Percentiles rank a stretch among this genome's conserved stretches.
phyloP scores from a whole-genome alignment of 768 basidiomycete genomes.

The Terana coerulea region DNA sequence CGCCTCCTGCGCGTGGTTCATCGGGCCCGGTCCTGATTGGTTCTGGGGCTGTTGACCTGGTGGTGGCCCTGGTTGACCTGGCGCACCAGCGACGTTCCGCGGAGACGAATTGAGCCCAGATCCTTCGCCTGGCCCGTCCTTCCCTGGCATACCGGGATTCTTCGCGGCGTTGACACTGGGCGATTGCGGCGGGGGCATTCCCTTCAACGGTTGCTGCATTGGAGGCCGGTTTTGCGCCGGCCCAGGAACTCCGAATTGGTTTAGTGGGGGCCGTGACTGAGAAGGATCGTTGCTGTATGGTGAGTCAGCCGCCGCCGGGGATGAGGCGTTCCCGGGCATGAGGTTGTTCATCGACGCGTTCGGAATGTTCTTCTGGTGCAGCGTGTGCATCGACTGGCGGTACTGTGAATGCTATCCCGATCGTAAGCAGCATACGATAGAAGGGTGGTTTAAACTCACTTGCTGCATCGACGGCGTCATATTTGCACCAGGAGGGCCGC shows the following conservation, averaged over 20 bases:
- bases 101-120: conserved; percentile 19
- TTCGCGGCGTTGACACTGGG: conserved; percentile 34
- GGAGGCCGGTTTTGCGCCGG: not conserved
- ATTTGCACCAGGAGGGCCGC: conserved; percentile 30
- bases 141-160: conserved; percentile 6
- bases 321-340: conserved; percentile 34
- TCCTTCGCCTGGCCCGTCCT: conserved; percentile 14
- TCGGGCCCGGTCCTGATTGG: conserved; percentile 15
- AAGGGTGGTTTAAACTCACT: conserved; percentile 1
- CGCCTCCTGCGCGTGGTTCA: conserved; percentile 13
- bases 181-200: conserved; percentile 53
- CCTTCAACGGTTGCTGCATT: conserved; percentile 26
- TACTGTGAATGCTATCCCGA: conserved; percentile 27
- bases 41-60: conserved; percentile 3
- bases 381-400: conserved; percentile 34
- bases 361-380: conserved; percentile 30
- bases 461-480: conserved; percentile 13
- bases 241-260: conserved; percentile 25
- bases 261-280: conserved; percentile 28
- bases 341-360: conserved; percentile 19
- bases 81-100: conserved; percentile 17
- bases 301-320: conserved; percentile 42
- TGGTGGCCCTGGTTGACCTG: conserved; percentile 7
- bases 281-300: conserved; percentile 27
- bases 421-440: conserved; percentile 9